These are phyloP conservation scores for Raffaelea ambrosiae DNA, from an alignment of 2,329 filamentous ascomycete genomes.

Conservation along the genomic window DNA sequence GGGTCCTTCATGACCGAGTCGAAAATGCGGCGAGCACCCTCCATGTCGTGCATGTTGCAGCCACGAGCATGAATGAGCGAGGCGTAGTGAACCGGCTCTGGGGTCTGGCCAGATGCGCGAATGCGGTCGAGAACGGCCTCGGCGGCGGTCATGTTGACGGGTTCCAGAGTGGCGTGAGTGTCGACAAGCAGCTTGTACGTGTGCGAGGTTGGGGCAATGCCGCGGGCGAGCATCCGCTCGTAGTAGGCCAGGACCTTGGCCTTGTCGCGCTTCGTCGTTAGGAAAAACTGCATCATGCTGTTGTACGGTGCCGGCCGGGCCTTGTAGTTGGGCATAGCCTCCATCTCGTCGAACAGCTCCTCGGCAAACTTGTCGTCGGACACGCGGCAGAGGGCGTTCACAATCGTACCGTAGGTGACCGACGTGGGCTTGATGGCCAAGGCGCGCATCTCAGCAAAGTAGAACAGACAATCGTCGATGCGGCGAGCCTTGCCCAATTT, in stretches of 20 bases:
- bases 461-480: slow-evolving; percentile 96
- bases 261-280: slow-evolving; percentile 94
- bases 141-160: slow-evolving; percentile 78
- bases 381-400: slow-evolving; percentile 94
- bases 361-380: slow-evolving; percentile 97
- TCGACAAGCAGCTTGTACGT: slow-evolving; percentile 98
- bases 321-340: slow-evolving; percentile 98
- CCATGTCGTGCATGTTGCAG: slow-evolving; percentile 87
- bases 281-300: slow-evolving; percentile 99
- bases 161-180: slow-evolving; percentile 87
- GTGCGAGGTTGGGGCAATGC: slow-evolving; percentile 86
- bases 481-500: slow-evolving; percentile 96
- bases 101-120: slow-evolving; percentile 60
- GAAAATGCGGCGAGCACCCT: slow-evolving; percentile 72
- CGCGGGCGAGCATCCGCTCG: slow-evolving; percentile 80
- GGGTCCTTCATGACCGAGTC: slow-evolving; percentile 65
- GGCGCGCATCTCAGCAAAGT: slow-evolving; percentile 95
- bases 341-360: slow-evolving; percentile 98
- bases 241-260: slow-evolving; percentile 91
- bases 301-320: slow-evolving; percentile 95
- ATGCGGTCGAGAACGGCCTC: slow-evolving; percentile 77
- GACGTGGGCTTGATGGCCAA: slow-evolving; percentile 91
- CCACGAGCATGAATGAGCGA: slow-evolving; percentile 93
- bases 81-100: slow-evolving; percentile 92
- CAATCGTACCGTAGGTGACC: slow-evolving; percentile 95